These are phyloP conservation scores for Durotheca rogersii DNA, from an alignment of 495 filamentous ascomycete genomes.

Conservation along the genomic window DNA sequence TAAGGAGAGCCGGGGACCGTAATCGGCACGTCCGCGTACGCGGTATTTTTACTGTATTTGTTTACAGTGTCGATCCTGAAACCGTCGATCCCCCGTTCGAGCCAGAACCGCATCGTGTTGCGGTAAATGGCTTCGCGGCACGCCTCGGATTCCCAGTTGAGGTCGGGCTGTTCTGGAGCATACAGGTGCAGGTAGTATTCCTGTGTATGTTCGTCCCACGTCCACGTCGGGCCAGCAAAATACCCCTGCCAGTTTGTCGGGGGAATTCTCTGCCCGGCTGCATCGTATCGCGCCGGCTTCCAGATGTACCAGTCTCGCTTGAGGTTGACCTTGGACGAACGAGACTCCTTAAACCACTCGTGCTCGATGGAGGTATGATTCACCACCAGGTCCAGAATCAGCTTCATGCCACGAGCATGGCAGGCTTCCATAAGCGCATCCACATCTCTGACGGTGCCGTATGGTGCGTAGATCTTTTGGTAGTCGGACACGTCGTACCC, in stretches of 20 bases:
- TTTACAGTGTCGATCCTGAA: conserved; percentile 70
- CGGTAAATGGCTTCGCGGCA: conserved; percentile 59
- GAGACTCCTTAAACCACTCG: conserved; percentile 62
- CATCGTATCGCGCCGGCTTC: conserved; percentile 51
- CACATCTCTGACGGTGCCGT: conserved; percentile 61
- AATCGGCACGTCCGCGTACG: too few species aligned
- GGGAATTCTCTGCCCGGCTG: conserved; percentile 53
- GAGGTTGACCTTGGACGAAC: conserved; percentile 49
- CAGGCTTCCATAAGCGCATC: conserved; percentile 56
- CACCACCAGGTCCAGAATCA: conserved; percentile 65
- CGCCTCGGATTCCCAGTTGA: conserved; percentile 64
- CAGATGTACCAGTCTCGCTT: conserved; percentile 68
- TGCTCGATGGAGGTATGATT: conserved; percentile 67
- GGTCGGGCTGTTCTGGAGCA: conserved; percentile 59
- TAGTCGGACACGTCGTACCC: conserved; percentile 64
- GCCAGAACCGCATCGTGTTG: conserved; percentile 62
- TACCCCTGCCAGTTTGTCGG: conserved; percentile 65
- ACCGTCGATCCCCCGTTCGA: too few species aligned
- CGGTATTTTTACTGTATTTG: too few species aligned
- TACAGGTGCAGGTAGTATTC: conserved; percentile 66
- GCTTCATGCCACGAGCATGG: conserved; percentile 60
- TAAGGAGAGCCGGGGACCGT: too few species aligned
- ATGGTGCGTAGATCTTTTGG: conserved; percentile 55
- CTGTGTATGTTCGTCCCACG: conserved; percentile 54
- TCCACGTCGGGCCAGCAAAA: conserved; percentile 62